A percentile compares a stretch with the other conserved stretches of the same genome.
phyloP scores from a whole-genome alignment of 148 eudicot species.

The Fagopyrum tataricum region DNA sequence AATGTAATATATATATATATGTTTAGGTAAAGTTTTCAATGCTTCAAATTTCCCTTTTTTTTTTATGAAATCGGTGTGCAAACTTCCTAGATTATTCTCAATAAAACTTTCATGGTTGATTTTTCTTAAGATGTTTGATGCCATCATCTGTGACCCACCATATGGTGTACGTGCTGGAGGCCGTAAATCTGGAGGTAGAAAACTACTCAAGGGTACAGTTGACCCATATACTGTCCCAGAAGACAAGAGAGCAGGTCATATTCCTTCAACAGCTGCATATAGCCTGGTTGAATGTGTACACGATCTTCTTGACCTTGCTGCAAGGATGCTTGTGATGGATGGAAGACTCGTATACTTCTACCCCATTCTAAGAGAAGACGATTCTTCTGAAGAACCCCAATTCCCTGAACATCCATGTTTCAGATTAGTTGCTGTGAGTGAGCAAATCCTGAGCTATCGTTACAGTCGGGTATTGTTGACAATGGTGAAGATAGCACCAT shows the following conservation, averaged over 20 bases:
- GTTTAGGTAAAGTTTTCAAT: too few species aligned
- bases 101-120: not conserved
- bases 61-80: not conserved
- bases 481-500: slow-evolving; percentile 76
- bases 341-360: slow-evolving; percentile 93
- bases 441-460: slow-evolving; percentile 81
- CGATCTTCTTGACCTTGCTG: slow-evolving; percentile 85
- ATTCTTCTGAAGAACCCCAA: slow-evolving; percentile 46
- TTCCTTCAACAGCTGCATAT: slow-evolving; percentile 92
- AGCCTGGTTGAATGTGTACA: slow-evolving; percentile 95
- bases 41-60: too few species aligned
- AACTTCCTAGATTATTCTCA: not conserved
- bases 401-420: slow-evolving; percentile 96
- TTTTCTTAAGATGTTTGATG: slow-evolving; percentile 62
- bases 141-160: slow-evolving; percentile 97
- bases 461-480: slow-evolving; percentile 89
- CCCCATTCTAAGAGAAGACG: slow-evolving; percentile 79
- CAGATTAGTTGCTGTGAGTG: slow-evolving; percentile 66
- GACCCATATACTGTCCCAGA: slow-evolving; percentile 91
- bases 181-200: slow-evolving; percentile 97
- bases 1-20: too few species aligned
- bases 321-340: slow-evolving; percentile 81
- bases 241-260: slow-evolving; percentile 81
- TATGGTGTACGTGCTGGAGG: slow-evolving; percentile 99
- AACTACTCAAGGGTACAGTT: slow-evolving; percentile 69